Base-by-base conservation (phyloP, 768 basidiomycete species). In the Kwoniella dendrophila region DNA sequence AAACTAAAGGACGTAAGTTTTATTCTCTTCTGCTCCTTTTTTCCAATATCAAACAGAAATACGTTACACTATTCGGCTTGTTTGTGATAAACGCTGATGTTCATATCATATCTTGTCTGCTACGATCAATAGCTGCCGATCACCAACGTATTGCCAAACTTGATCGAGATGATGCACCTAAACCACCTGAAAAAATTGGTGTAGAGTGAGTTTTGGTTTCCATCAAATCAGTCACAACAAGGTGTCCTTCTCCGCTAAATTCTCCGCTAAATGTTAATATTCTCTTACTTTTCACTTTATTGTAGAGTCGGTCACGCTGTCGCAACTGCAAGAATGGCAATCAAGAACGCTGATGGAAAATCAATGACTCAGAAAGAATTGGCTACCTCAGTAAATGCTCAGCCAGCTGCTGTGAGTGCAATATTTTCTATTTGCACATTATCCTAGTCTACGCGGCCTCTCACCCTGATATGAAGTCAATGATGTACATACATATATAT, bases 101-200 rank as follows among this genome's bases (percentile, higher is more conserved):
- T n/a, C n/a, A n/a, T n/a, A n/a, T n/a, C n/a, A n/a, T n/a, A n/a
- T n/a, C n/a, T n/a, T n/a, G n/a, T n/a, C n/a, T n/a, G n/a, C n/a
- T n/a, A n/a, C n/a, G n/a, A n/a, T n/a, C n/a, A n/a, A 4, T 38
- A 93, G 91, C 90, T 34, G 90, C 90, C 66, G 93, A 97, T 81
- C 92, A 95, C 81, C 90, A 92, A 76, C 86, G 86, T 58, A 93
- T 94, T 76, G 92, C 90, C 26, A 94, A 94, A 75, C 87, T 97
- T 43, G 93, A 94, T 79, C 86, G 90, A 44, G 92, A 96, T 71
- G 94, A 97, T 78, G 93, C 95, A 74, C 92, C 95, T 24, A 91
- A 92, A 8, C 92, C 93, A 6, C 94, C 94, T 48, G 69, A 88
- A 55, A 95, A 92, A 81, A 81, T 97, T 67, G 73, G 74, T 54